Percentiles rank a stretch among this genome's conserved stretches.
These are phyloP conservation scores for Pelargonium myrrhifolium DNA, from an alignment of 441 rosid species.

Conservation along the genomic window DNA sequence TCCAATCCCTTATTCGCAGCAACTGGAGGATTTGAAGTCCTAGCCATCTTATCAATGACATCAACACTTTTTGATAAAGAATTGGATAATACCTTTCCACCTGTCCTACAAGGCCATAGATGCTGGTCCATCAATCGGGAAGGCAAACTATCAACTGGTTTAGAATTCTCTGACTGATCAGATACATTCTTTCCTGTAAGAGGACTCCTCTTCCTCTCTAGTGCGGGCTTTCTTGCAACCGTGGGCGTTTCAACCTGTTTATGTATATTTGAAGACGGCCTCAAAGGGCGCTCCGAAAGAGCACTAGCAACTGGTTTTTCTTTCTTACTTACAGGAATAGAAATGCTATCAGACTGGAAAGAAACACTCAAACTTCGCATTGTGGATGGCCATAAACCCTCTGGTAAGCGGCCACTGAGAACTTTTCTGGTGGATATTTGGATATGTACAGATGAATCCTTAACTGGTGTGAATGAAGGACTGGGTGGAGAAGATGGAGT, in stretches of 20 bases:
- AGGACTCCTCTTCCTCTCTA: conserved; percentile 80
- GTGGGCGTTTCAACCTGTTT: conserved; percentile 51
- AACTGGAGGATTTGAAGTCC: conserved; percentile 32
- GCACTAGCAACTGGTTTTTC: conserved; percentile 59
- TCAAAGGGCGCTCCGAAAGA: conserved; percentile 60
- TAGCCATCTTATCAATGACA: conserved; percentile 47
- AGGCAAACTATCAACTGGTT: conserved; percentile 63
- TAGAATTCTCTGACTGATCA: conserved; percentile 86
- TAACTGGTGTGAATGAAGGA: conserved; percentile 58
- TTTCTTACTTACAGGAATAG: conserved; percentile 74
- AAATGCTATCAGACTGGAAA: conserved; percentile 82
- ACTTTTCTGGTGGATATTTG: conserved; percentile 54
- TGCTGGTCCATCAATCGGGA: conserved; percentile 77
- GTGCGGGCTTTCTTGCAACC: conserved; percentile 53
- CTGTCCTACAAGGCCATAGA: conserved; percentile 79
- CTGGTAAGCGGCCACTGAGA: conserved; percentile 56
- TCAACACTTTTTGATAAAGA: conserved; percentile 48
- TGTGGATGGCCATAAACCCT: conserved; percentile 97
- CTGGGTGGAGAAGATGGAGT: conserved; percentile 58
- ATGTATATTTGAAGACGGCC: conserved; percentile 76
- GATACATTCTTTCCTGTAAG: conserved; percentile 65
- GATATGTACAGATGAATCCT: conserved; percentile 46
- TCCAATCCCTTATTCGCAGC: conserved; percentile 36
- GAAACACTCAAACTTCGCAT: conserved; percentile 97
- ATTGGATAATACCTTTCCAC: conserved; percentile 51